Evolutionary conservation across 2,329 filamentous ascomycete genomes (phyloP), one percentile per base, ranked within the genome.

Genomic region (Alternaria alternata): DNA sequence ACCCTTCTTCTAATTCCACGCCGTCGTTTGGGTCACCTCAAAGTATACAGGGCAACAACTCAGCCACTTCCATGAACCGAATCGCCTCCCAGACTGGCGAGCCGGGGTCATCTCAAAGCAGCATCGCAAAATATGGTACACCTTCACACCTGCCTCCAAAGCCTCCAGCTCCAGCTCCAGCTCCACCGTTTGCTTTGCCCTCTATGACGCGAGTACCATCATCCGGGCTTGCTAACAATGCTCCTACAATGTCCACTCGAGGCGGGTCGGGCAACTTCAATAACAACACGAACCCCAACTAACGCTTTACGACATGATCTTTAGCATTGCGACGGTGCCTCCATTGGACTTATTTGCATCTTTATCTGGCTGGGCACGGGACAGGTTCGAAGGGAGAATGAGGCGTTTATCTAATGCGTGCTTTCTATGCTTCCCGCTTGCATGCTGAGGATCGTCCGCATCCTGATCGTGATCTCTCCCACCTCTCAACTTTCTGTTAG

Each of bases 61-160:
- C 63, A 42, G 62, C 64, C 5, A 36, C 57, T 1, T 38, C 59
- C 16, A 75, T 72, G 66, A 60, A 68, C 54, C 59, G 72, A 41
- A 72, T 73, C 41, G 63, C 69, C 6, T 69, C 70, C 4, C 74
- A 76, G 32, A 49, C 66, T 20, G 58, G 65, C 28, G 64, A 68
- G 22, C 61, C 68, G 20, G 57, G 46, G 22, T 61, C 70, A 4
- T 61, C 71, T 7, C 67, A 71, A 59, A 84, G 80, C 69, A 83
- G 81, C 65, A 83, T 86, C 54, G 83, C 84, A n/a, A 86, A 86
- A 65, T 87, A 83, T 75, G 85, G 84, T 30, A 83, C 84, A 32
- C 82, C 84, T 5, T 77, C 84, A 16, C 83, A 84, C 51, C 76
- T 87, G 43, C 85, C 85, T 47, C 81, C 84, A 9, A 87, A 86